Base-by-base conservation (phyloP, 2,329 filamentous ascomycete genomes). In the Monosporascus sp. region DNA sequence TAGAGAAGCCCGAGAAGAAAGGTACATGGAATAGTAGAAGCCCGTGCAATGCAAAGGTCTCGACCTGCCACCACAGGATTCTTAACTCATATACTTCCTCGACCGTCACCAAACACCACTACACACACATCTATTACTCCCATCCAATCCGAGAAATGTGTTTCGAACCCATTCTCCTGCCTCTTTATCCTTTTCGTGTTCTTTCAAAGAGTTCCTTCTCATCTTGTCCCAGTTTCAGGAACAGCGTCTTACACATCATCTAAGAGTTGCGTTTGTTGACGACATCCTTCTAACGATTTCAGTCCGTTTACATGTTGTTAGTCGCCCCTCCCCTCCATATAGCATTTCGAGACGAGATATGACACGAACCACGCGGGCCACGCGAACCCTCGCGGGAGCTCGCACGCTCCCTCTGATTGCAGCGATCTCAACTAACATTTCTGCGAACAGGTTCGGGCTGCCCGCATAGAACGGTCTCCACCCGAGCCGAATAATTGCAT, bases 381-480 rank as follows among this genome's bases (percentile, higher is more conserved):
- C 64, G 61, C 64, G 65, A 67, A 66, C 65, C 53, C 52, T 66
- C 59, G 58, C 70, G 69, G 70, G 61, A 70, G 66, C 64, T 64
- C 63, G 62, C 71, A 46, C 72, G 31, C 59, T 65, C 59, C 61
- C 54, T 66, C 61, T 68, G 66, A 69, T 70, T 73, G 67, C 68
- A 68, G 65, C 59, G 55, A 60, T 57, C 58, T 65, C 64, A 69
- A 68, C 65, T 63, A 60, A 60, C 57, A 59, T 64, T 65, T 64
- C 71, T 73, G 71, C 71, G 72, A 75, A 75, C 73, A 74, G 70
- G 71, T 74, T 73, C 71, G 67, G 73, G 73, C 64, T 72, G 69
- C 66, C 68, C 71, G 72, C 73, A 75, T 73, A 67, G 63, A 66
- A 64, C 63, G 59, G 61, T 53, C 63, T 66, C 64, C 66, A 69